Evolutionary conservation across 768 basidiomycete species (phyloP), one percentile per base, ranked within the genome.

Genomic region (Pleurotus eryngii): DNA sequence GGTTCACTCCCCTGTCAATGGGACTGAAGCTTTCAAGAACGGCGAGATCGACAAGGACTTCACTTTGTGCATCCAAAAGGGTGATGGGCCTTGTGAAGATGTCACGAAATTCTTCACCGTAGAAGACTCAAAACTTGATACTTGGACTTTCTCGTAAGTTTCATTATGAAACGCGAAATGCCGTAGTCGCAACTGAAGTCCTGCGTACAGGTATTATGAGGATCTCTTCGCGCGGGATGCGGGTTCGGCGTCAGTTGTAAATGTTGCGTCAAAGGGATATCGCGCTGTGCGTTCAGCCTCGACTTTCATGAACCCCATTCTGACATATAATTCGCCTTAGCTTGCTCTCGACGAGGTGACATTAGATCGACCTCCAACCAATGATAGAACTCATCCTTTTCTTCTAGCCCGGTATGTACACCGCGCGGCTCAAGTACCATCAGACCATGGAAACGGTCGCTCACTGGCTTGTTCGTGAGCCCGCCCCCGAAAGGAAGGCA

Each of bases 201-300:
- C 35, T n/a, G n/a, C n/a, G 6, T 40, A 5, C 48, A 77, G 76
- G 12, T 77, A 74, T 61, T 77, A 64, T 48, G 76, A 78, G 61
- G 76, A 78, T 59, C 65, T 78, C n/a, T 76, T 76, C 51, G 74
- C 76, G 0, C 63, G 65, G 49, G 76, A 76, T 63, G 73, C 72
- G 20, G 64, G 64, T 3, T 57, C 64, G 9, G 57, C 70, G 2
- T 71, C 70, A 24, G 14, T 63, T 2, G 76, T 77, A 37, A 77
- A 76, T 48, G 76, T 75, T 49, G 75, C 75, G 3, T 70, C 76
- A 12, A 78, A 76, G 61, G 74, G 72, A 1, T 77, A 73, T 49
- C 76, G 74, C 45, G 75, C 65, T 57, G 75, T 76, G 50, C 57
- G 74, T 66, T 35, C 17, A 30, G 20, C 57, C 57, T 24, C 40